Base-by-base conservation (phyloP, 352 stramenopile genomes). In the Pythium inflatum region DNA sequence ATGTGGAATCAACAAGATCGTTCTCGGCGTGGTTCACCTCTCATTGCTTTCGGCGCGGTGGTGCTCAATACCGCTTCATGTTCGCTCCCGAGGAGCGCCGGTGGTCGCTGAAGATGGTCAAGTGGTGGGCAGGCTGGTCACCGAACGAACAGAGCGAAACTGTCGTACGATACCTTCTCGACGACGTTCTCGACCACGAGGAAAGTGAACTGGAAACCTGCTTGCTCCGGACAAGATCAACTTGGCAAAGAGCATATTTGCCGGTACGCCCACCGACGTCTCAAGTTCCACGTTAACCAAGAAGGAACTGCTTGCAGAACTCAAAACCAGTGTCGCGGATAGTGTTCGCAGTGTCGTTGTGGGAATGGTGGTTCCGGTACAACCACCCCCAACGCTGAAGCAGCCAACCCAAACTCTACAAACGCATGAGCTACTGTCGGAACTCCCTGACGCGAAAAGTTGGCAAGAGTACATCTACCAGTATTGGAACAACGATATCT, bases 1-100 rank as follows among this genome's bases (percentile, higher is more conserved):
- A 14, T 34, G 22, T 16, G 53, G 30, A 5, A 63, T 63, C 27
- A 53, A 53, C 22, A 14, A 18, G 0, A 53, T 22, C 25, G 40
- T 63, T 2, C 40, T 61, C 33, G 53, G 33, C 43, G 5, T 63
- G 55, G 18, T 63, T 63, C 24, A 63, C 55, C 5, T 63, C 55
- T 12, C 55, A 53, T 16, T 61, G 24, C 48, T 51, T 56, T 49
- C 62, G 38, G 28, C 27, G 53, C 33, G 54, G 64, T 3, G 55
- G 43, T 2, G 61, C 66, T n/a, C 66, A 74, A 20, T 71, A 74
- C 24, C 31, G 55, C 0, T 77, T 74, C 25, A 74, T 77, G 51
- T 74, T 74, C 59, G 71, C 57, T 16, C 71, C 61, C 2, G 61
- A 71, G 18, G 24, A 61, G 2, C 13, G 55, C 4, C 1, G 62